A percentile compares a stretch with the other conserved stretches of the same genome.
Conservation (phyloP, 2,329 filamentous ascomycete genomes). For the Fusarium sp. region DNA sequence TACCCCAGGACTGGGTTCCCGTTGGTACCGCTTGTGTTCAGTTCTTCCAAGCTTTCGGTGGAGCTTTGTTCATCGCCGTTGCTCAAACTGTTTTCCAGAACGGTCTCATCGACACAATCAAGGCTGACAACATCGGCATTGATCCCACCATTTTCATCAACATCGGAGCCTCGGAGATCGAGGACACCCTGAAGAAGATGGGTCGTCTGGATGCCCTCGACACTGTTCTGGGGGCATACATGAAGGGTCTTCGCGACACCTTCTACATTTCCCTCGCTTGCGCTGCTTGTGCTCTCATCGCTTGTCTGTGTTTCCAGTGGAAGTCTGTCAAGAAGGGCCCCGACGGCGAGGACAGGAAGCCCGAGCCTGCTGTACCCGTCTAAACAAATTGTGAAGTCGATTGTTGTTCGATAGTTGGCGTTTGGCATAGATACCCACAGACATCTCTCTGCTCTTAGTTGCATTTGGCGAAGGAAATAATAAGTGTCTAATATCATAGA, state of each 20-base stretch:
- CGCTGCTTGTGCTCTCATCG: conserved; percentile 60
- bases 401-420: conserved; percentile 20
- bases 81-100: conserved; percentile 77
- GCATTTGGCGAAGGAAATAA: conserved; percentile 30
- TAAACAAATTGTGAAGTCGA: conserved; percentile 6
- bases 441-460: conserved; percentile 41
- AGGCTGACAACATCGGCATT: conserved; percentile 58
- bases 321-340: conserved; percentile 64
- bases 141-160: conserved; percentile 63
- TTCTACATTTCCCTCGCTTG: conserved; percentile 66
- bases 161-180: conserved; percentile 65
- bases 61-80: conserved; percentile 73
- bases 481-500: conserved; percentile 24
- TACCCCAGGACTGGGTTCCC: conserved; percentile 62
- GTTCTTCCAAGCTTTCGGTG: conserved; percentile 75
- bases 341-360: conserved; percentile 46
- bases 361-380: conserved; percentile 45
- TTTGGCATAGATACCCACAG: conserved; percentile 47
- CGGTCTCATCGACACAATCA: conserved; percentile 66
- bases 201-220: conserved; percentile 57
- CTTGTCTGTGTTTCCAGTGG: conserved; percentile 61
- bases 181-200: conserved; percentile 57
- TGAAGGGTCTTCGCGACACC: conserved; percentile 62
- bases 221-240: conserved; percentile 62
- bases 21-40: conserved; percentile 65